Conservation (phyloP, 345 rosid species). For the Linum lewisii region DNA sequence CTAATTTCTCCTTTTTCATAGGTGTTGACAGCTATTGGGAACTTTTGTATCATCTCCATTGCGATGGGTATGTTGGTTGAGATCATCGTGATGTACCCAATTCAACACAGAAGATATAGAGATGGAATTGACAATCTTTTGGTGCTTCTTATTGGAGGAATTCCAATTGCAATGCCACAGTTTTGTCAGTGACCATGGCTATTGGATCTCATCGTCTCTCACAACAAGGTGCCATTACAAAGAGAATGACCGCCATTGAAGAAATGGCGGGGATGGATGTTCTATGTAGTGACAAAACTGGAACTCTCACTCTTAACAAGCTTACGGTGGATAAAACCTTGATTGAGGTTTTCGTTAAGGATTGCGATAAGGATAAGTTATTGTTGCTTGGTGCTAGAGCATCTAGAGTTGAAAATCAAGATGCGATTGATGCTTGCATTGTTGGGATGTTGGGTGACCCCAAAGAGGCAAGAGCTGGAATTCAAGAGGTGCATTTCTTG, state of each 20-base stretch:
- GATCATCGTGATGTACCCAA: constrained; percentile 64
- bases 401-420: constrained; percentile 76
- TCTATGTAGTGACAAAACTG: constrained; percentile 78
- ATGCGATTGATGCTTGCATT: constrained; percentile 61
- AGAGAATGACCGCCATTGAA: constrained; percentile 87
- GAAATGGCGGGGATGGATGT: constrained; percentile 96
- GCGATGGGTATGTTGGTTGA: constrained; percentile 56
- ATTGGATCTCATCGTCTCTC: constrained; percentile 80
- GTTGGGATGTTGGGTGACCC: constrained; percentile 55
- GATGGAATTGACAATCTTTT: constrained; percentile 69
- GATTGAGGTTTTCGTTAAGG: constrained; percentile 64
- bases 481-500: constrained; percentile 66
- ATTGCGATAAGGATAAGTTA: constrained; percentile 45
- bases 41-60: constrained; percentile 77
- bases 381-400: constrained; percentile 70
- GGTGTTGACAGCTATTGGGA: constrained; percentile 81
- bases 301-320: constrained; percentile 83
- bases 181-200: constrained; percentile 80
- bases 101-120: constrained; percentile 59
- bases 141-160: constrained; percentile 84
- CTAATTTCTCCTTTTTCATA: constrained; percentile 18
- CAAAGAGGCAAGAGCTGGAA: constrained; percentile 65
- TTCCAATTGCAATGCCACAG: constrained; percentile 90
- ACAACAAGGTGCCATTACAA: constrained; percentile 77
- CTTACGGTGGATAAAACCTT: constrained; percentile 70